These are phyloP conservation scores for Pestalotiopsis sp. DNA, from an alignment of 2,329 filamentous ascomycete species.

Conservation along the genomic window DNA sequence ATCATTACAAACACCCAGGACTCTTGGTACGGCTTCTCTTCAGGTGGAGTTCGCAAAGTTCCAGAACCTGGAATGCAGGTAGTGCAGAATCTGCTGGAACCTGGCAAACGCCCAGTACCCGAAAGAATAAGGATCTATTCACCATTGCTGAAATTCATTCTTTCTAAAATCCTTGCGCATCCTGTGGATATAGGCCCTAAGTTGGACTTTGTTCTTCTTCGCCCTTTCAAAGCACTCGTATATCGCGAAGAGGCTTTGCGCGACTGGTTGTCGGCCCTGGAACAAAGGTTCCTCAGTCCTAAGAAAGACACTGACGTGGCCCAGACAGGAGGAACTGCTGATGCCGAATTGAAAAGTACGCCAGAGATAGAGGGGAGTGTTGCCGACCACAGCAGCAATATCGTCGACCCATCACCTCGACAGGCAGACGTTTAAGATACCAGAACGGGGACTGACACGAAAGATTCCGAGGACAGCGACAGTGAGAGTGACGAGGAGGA, in stretches of 20 bases:
- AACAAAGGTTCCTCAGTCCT: neutral
- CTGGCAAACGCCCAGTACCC: neutral
- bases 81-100: neutral
- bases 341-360: too few species aligned
- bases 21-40: neutral
- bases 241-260: neutral
- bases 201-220: neutral
- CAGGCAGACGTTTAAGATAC: neutral
- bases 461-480: neutral
- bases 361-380: too few species aligned
- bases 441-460: neutral
- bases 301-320: neutral
- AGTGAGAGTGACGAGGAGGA: too few species aligned
- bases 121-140: neutral
- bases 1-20: neutral
- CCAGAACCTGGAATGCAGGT: neutral
- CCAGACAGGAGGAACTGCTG: too few species aligned
- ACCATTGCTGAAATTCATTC: neutral
- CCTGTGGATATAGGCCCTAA: neutral
- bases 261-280: neutral
- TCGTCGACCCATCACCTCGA: neutral
- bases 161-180: neutral
- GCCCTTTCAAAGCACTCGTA: slow-evolving; percentile 3
- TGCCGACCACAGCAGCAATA: neutral
- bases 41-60: neutral